Evolutionary conservation across 306 rosid species (phyloP).

Genomic region (Medicago lupulina): DNA sequence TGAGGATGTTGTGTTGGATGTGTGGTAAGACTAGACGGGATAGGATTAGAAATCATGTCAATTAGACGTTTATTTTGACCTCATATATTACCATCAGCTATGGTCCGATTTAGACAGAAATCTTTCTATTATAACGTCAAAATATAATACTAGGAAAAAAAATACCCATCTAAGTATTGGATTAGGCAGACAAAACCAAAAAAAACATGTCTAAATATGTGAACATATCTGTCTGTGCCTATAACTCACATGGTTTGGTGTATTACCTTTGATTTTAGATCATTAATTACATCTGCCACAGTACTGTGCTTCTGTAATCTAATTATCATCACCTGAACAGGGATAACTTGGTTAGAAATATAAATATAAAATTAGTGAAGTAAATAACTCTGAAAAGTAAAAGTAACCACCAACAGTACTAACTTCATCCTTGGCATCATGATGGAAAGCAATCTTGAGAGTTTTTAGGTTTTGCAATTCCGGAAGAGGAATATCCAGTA

Average conservation of each 20-base stretch:
- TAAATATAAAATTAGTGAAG: background rate
- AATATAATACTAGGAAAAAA: background rate
- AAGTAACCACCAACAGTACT: conserved; percentile 22
- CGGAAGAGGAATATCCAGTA: conserved; percentile 86
- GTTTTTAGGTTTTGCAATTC: conserved; percentile 78
- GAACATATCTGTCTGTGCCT: background rate
- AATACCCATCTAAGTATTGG: background rate
- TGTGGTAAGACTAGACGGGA: too few species aligned
- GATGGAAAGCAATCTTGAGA: conserved; percentile 82
- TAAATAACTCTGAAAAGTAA: background rate
- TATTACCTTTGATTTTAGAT: conserved; percentile 71
- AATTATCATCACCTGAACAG: conserved; percentile 72
- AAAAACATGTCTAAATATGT: background rate
- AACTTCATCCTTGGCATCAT: conserved; percentile 81
- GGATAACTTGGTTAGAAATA: conserved; percentile 16
- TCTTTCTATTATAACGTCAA: background rate
- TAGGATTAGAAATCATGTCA: too few species aligned
- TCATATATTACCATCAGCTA: background rate
- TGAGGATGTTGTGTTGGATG: too few species aligned
- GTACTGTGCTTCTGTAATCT: conserved; percentile 81
- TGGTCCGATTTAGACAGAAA: background rate
- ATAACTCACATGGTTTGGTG: background rate
- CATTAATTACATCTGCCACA: conserved; percentile 75
- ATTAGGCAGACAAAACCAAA: conserved; percentile 2
- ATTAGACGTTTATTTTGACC: background rate